Base-by-base conservation (phyloP, 2,329 filamentous ascomycete species). In the Xylaria sp. region DNA sequence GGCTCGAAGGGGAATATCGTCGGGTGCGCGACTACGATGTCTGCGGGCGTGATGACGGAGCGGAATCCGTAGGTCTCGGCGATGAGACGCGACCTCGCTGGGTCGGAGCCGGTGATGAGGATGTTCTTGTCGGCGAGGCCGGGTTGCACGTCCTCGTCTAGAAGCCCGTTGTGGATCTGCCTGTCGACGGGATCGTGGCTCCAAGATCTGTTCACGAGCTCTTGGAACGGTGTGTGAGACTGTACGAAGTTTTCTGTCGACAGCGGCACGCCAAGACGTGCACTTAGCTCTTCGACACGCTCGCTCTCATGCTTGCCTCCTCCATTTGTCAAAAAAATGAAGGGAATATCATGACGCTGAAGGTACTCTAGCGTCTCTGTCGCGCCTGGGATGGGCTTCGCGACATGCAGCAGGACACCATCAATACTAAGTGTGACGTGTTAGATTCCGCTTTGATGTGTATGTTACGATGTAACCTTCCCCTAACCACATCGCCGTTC, bases 321-420 rank as follows among this genome's bases (percentile, higher is more conserved):
- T 73, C 96, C 96, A 80, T 99, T 99, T 66, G 96, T 99, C 69
- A 99, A 85, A 38, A 99, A 88, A 74, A 99, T 95, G 81, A 97
- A 98, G 13, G 94, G 94, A 51, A 97, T 93, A 53, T 87, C 84
- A 75, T 94, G 86, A 53, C 85, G 81, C 72, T 94, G 89, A 22
- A 98, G 89, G 74, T 89, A 90, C 33, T 84, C 82, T 22, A 99
- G 86, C 15, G 94, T 87, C 74, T 92, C 85, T 20, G 88, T 83
- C 1, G 96, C 95, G 36, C 92, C 91, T 1, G 93, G 91, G 53
- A 98, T 89, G 2, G 92, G 89, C 69, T 90, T 87, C 3, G 91
- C 88, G 67, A 92, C 91, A 75, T 94, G 93, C 36, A 98, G 86
- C 22, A 99, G 87, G n/a, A 99, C 96, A 63, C 96, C 96, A 79